phyloP scores from a whole-genome alignment of 768 basidiomycete genomes.

The Boletus barrowsii region DNA sequence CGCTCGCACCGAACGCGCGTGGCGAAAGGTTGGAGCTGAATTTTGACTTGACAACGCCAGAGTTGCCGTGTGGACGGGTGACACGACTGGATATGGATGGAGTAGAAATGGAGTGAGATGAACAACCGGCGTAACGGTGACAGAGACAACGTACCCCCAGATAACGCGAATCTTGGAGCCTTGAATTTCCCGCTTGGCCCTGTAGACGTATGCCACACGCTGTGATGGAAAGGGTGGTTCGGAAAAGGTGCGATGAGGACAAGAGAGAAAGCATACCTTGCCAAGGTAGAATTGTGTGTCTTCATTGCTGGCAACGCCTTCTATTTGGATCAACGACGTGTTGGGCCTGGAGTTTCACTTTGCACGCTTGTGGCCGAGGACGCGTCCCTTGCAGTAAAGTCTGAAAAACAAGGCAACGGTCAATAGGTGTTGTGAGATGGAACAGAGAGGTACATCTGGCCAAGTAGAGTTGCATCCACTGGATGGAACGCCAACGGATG shows the following conservation, averaged over 20 bases:
- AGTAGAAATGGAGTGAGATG: not conserved
- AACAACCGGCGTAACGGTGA: not conserved
- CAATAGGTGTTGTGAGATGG: not conserved
- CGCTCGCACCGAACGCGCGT: constrained; percentile 87
- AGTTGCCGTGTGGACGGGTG: constrained; percentile 90
- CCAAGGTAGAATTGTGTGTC: constrained; percentile 98
- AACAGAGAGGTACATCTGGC: constrained; percentile 9
- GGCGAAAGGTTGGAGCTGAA: constrained; percentile 95
- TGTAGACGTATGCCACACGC: constrained; percentile 98
- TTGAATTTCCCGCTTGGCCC: constrained; percentile 89
- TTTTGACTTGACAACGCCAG: constrained; percentile 95
- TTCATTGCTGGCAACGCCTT: constrained; percentile 90
- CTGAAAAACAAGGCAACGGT: constrained; percentile 38
- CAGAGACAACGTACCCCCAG: constrained; percentile 76
- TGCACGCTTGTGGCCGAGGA: constrained; percentile 97
- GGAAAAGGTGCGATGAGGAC: not conserved
- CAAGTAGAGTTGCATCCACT: constrained; percentile 15
- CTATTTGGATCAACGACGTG: constrained; percentile 95
- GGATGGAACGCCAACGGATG: not conserved
- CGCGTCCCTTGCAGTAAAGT: constrained; percentile 94
- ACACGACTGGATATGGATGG: constrained; percentile 58
- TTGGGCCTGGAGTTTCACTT: constrained; percentile 96
- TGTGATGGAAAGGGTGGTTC: constrained; percentile 28
- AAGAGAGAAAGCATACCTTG: constrained; percentile 61
- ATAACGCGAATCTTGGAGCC: constrained; percentile 97